Conservation (phyloP, 1,284 basidiomycete genomes). For the Athelia sp. region DNA sequence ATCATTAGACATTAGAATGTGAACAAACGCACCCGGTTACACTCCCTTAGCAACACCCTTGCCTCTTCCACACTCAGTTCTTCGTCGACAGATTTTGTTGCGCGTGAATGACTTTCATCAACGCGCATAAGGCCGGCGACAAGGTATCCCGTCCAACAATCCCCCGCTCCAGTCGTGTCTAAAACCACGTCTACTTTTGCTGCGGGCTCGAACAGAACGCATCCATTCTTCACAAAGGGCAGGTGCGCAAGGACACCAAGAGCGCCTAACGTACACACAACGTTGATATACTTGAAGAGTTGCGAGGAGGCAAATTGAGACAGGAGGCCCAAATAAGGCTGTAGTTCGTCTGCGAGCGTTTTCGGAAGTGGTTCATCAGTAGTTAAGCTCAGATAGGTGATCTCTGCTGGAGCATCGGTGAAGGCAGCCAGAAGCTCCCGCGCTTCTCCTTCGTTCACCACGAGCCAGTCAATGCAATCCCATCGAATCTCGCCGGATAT, state of each 20-base stretch:
- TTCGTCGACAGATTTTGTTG: constrained; percentile 5
- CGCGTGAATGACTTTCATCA: constrained; percentile 7
- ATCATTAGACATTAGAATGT: too few species aligned
- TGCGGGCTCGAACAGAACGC: constrained; percentile 39
- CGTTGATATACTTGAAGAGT: constrained; percentile 18
- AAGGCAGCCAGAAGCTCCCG: constrained; percentile 28
- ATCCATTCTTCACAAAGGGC: constrained; percentile 12
- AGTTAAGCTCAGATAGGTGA: neutral
- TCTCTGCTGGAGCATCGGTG: constrained; percentile 3
- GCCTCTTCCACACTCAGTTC: constrained; percentile 6
- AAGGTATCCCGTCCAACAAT: constrained; percentile 57
- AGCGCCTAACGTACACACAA: constrained; percentile 52
- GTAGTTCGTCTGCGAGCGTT: neutral
- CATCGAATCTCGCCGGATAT: constrained; percentile 43
- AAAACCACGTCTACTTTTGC: constrained; percentile 33
- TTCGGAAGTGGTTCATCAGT: neutral
- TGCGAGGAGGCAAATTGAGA: neutral
- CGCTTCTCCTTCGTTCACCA: constrained; percentile 51
- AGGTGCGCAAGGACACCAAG: constrained; percentile 38
- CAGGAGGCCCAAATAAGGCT: neutral
- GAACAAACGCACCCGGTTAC: too few species aligned
- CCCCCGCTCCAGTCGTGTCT: constrained; percentile 58
- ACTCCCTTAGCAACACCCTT: too few species aligned
- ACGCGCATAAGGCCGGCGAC: constrained; percentile 47
- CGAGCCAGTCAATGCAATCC: constrained; percentile 44